Percentiles rank a stretch among this genome's conserved stretches.
Conservation (phyloP, 2,329 filamentous ascomycete genomes). For the Ophiostoma sp. region DNA sequence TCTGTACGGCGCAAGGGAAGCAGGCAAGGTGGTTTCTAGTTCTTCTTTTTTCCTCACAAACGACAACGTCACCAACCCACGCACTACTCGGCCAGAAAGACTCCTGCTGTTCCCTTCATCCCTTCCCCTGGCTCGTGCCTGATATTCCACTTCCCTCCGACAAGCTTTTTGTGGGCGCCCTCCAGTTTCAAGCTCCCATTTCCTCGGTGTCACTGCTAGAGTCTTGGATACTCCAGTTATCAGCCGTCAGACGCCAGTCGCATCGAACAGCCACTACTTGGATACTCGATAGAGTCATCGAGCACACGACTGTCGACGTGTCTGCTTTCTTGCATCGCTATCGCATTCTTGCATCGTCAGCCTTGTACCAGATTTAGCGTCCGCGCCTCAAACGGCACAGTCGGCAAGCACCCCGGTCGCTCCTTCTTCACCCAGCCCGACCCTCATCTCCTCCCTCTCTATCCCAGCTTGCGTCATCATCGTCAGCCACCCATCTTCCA, state of each 20-base stretch:
- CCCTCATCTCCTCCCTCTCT: not conserved
- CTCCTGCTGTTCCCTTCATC: not conserved
- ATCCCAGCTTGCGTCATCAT: not conserved
- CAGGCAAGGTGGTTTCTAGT: not conserved
- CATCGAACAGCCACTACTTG: not conserved
- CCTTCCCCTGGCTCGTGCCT: constrained; percentile 8
- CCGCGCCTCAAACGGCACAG: not conserved
- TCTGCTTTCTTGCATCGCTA: not conserved
- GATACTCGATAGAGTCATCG: not conserved
- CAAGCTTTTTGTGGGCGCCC: constrained; percentile 12
- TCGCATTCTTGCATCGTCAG: not conserved
- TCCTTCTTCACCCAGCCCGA: not conserved
- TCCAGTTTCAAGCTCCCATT: constrained; percentile 1
- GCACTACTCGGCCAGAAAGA: not conserved
- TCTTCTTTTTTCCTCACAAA: not conserved
- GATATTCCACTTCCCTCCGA: not conserved
- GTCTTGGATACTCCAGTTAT: not conserved
- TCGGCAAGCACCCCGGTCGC: constrained; percentile 8
- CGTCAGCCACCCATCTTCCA: not conserved
- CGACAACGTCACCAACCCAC: not conserved
- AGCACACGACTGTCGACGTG: not conserved
- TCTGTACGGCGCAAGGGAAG: not conserved
- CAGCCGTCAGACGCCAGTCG: not conserved
- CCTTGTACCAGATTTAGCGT: not conserved
- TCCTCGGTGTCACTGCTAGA: not conserved